These are phyloP conservation scores for Cordyceps cateniannulata DNA, from an alignment of 2,329 filamentous ascomycete species.

Conservation along the genomic window DNA sequence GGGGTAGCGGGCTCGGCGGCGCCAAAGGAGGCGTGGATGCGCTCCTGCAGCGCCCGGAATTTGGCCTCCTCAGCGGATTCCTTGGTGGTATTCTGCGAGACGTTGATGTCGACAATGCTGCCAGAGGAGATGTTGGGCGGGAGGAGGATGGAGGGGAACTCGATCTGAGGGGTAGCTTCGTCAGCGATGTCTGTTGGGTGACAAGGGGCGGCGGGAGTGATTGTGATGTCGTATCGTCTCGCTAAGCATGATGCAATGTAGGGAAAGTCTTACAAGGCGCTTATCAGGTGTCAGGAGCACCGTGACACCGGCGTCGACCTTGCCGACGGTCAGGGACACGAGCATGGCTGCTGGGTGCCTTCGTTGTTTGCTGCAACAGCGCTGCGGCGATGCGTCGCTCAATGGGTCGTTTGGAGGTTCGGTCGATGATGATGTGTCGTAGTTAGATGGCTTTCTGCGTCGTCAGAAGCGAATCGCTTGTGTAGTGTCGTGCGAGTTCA, in stretches of 20 bases:
- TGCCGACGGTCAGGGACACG: conserved; percentile 95
- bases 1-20: conserved; percentile 70
- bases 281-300: conserved; percentile 96
- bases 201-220: background rate
- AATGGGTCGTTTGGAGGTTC: background rate
- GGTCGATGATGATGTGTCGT: background rate
- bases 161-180: conserved; percentile 58
- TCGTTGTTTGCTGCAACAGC: background rate
- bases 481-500: background rate
- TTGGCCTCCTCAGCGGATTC: conserved; percentile 67
- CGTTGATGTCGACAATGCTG: conserved; percentile 96
- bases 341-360: conserved; percentile 55
- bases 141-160: conserved; percentile 95
- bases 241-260: background rate
- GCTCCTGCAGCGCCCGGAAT: conserved; percentile 81
- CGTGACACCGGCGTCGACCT: conserved; percentile 97
- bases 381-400: background rate
- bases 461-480: background rate
- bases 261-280: conserved; percentile 62
- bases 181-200: conserved; percentile 16
- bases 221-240: background rate
- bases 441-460: background rate
- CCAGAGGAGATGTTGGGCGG: conserved; percentile 92
- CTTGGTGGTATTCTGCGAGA: conserved; percentile 75
- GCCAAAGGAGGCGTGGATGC: conserved; percentile 83